Conservation (phyloP, 2,329 filamentous ascomycete genomes). For the Fusarium goolgardi region DNA sequence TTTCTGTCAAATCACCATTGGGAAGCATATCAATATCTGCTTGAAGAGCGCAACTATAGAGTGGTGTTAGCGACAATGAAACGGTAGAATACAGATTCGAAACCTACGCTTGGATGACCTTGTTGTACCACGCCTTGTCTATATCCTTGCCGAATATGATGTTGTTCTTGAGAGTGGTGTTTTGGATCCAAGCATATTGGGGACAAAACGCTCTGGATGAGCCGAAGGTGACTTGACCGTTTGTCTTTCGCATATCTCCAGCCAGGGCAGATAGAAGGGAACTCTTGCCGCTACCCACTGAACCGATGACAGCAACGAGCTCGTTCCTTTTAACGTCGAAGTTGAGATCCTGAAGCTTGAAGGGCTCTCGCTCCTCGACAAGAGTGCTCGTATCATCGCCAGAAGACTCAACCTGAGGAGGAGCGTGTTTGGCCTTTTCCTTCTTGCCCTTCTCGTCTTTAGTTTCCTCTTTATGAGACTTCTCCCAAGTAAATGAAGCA, state of each 20-base stretch:
- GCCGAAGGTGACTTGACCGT: conserved; percentile 78
- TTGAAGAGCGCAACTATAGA: conserved; percentile 76
- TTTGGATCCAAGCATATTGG: conserved; percentile 98
- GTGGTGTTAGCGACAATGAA: not conserved
- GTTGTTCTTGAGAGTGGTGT: conserved; percentile 86
- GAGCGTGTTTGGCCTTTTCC: conserved; percentile 33
- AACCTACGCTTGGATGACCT: conserved; percentile 79
- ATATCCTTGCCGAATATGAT: conserved; percentile 88
- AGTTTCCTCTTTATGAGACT: conserved; percentile 66
- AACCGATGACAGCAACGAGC: conserved; percentile 85
- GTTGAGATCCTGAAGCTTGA: conserved; percentile 76
- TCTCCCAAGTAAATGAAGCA: conserved; percentile 91
- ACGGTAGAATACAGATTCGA: not conserved
- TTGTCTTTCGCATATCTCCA: conserved; percentile 90
- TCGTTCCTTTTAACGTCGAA: conserved; percentile 79
- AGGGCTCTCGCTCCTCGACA: conserved; percentile 72
- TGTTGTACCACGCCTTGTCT: conserved; percentile 81
- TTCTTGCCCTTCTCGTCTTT: conserved; percentile 60
- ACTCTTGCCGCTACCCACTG: conserved; percentile 90
- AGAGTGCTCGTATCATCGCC: conserved; percentile 65
- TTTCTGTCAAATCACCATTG: conserved; percentile 87
- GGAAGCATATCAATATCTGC: conserved; percentile 95
- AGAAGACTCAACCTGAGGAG: conserved; percentile 50
- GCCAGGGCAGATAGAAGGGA: conserved; percentile 89
- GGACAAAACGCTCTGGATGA: conserved; percentile 90